phyloP scores from a whole-genome alignment of 2,329 filamentous ascomycete species.

The Fusarium pseudoanthophilum region DNA sequence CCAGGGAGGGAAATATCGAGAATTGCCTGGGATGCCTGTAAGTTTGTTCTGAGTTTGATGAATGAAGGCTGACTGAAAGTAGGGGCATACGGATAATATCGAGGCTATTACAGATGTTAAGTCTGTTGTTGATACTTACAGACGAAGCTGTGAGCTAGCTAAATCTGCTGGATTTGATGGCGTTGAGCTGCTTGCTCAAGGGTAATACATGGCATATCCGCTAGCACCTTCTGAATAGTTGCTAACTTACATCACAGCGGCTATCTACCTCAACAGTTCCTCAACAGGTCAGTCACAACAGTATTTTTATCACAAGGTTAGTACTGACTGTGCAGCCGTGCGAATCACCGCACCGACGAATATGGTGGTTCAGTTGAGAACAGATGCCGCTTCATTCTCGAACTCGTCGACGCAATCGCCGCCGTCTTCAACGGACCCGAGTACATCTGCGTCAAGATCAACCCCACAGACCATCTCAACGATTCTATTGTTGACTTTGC shows the following conservation, averaged over 20 bases:
- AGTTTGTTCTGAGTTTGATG: background rate
- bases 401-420: background rate
- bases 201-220: background rate
- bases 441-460: conserved; percentile 4
- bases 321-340: background rate
- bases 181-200: conserved; percentile 4
- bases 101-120: background rate
- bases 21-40: background rate
- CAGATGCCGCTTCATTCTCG: conserved; percentile 6
- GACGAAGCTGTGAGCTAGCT: background rate
- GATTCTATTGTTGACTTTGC: conserved; percentile 2
- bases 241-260: background rate
- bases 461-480: conserved; percentile 5
- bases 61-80: accelerated
- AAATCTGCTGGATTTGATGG: conserved; percentile 8
- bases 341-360: background rate
- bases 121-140: background rate
- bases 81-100: conserved; percentile 9
- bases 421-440: background rate
- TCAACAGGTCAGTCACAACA: background rate
- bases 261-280: conserved; percentile 2
- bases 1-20: conserved; percentile 1
- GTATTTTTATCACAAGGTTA: background rate
- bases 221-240: accelerated
- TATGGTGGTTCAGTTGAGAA: conserved; percentile 8